phyloP scores from a whole-genome alignment of 2,329 filamentous ascomycete genomes.

The Zalaria obscura region DNA sequence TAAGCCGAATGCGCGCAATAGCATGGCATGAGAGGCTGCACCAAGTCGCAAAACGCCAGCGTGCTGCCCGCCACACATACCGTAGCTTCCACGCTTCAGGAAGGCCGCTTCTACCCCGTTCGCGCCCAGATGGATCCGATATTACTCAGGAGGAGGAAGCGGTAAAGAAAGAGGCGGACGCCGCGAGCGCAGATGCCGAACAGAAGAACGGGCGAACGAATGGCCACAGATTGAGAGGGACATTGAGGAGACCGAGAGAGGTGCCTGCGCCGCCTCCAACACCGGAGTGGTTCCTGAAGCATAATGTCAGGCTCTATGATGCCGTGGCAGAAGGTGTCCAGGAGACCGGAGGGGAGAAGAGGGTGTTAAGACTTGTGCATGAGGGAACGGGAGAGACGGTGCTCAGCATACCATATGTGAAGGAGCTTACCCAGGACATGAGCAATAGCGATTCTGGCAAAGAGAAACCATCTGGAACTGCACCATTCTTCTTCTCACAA shows the following conservation, averaged over 20 bases:
- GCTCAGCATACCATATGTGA: constrained; percentile 3
- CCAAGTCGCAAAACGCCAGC: not conserved
- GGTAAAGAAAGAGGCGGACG: not conserved
- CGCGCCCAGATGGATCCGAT: not conserved
- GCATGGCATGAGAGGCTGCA: not conserved
- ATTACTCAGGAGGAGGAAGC: not conserved
- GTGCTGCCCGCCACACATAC: not conserved
- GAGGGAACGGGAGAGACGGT: not conserved
- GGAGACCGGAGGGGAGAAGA: not conserved
- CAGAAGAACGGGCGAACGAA: not conserved
- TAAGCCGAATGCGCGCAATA: not conserved
- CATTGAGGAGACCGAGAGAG: not conserved
- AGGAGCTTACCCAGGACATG: constrained; percentile 69
- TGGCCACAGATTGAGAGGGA: not conserved
- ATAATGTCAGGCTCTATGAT: constrained; percentile 18
- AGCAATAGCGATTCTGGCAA: constrained; percentile 95
- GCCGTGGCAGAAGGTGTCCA: not conserved
- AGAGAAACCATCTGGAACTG: constrained; percentile 86
- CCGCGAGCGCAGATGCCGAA: not conserved
- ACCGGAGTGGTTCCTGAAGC: constrained; percentile 22
- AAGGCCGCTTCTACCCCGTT: too few species aligned
- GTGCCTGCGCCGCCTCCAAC: constrained; percentile 4
- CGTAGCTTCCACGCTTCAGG: not conserved
- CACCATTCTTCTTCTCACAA: constrained; percentile 74
- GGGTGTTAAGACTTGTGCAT: not conserved